These are phyloP conservation scores for Tetrahymena borealis DNA, from an alignment of 73 alveolate species.

Conservation along the genomic window DNA sequence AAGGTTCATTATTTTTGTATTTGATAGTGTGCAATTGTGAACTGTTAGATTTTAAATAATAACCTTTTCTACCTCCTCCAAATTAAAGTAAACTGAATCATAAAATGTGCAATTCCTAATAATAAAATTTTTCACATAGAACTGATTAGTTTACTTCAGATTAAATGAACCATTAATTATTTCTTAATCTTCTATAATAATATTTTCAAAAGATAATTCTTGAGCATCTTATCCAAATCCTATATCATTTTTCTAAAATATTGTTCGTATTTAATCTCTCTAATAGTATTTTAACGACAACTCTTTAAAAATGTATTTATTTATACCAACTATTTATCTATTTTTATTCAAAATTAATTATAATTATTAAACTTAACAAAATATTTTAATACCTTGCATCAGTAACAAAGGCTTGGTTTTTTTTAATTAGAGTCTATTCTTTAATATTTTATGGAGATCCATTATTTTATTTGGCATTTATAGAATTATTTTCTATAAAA, in stretches of 20 bases:
- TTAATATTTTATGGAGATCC: too few relatives aligned
- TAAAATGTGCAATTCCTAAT: neutral
- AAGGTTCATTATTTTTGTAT: neutral
- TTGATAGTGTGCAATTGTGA: neutral
- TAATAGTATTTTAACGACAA: neutral
- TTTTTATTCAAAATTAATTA: too few relatives aligned
- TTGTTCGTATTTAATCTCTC: neutral
- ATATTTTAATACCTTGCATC: too few relatives aligned
- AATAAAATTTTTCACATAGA: neutral
- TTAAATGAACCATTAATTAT: neutral
- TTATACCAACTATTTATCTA: neutral
- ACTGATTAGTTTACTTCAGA: neutral
- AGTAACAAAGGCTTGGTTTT: too few relatives aligned
- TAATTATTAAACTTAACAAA: too few relatives aligned
- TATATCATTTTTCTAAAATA: neutral
- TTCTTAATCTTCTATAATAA: neutral
- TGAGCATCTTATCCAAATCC: neutral
- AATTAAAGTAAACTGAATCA: neutral
- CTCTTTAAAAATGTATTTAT: neutral
- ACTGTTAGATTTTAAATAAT: neutral
- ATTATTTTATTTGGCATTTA: too few relatives aligned
- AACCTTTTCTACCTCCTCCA: neutral
- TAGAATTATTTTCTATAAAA: too few relatives aligned
- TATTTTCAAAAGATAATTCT: neutral
- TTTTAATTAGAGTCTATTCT: too few relatives aligned